Base-by-base conservation (phyloP, 768 basidiomycete species). In the Lactifluus pinguis region DNA sequence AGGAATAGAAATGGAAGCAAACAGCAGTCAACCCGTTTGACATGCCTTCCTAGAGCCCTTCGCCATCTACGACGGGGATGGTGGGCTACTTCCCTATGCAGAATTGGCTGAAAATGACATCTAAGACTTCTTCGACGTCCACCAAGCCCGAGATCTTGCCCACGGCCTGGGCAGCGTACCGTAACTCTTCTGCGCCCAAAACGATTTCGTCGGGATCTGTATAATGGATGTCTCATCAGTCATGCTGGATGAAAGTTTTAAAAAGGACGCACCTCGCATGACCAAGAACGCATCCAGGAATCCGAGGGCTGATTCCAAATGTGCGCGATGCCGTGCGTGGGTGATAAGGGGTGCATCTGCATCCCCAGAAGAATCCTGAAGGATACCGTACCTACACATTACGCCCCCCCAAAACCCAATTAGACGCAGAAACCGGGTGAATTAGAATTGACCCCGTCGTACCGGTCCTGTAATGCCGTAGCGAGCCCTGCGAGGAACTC, bases 151-250 rank as follows among this genome's bases (percentile, higher is more conserved):
- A 84, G n/a, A 95, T 83, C 60, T 83, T 83, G 1, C 90, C 92
- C n/a, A 95, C 80, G 4, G 90, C 85, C 60, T 82, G 80, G 0
- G 87, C 85, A 2, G 92, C 93, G 69, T 93, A 92, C 29, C 93
- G 83, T 29, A 95, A 77, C 69, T 93, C 91, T 70, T 95, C 93
- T 0, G 92, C 92, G 5, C 83, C 91, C 11, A 89, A 69, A 6
- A 94, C 91, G 4, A 94, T 74, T 62, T 93, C 89, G n/a, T 80
- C 77, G 1, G 80, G 67, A 9, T 80, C 85, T 86, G 68, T 34
- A 42, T 57, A 64, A 47, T 59, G 47, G 9, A 36, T 17, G 51
- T 19, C 39, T 11, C 11, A 50, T 62, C 47, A 30, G 34, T 49
- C 38, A 53, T 45, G 15, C n/a, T 49, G n/a, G 21, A 51, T 13